These are phyloP conservation scores for Botryotinia convoluta DNA, from an alignment of 2,329 filamentous ascomycete genomes.

Conservation along the genomic window DNA sequence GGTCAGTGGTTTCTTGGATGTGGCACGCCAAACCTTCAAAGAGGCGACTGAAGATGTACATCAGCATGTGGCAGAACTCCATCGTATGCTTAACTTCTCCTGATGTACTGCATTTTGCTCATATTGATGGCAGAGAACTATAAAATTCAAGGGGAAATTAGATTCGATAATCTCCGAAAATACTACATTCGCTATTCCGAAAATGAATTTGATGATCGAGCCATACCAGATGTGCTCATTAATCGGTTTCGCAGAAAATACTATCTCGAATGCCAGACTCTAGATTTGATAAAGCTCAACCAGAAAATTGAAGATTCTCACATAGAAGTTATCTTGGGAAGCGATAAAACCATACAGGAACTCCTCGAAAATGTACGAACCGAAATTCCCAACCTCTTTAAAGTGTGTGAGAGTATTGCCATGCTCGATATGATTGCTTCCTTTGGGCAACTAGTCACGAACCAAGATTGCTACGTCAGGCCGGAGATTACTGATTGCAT, in stretches of 20 bases:
- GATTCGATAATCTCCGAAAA: constrained; percentile 72
- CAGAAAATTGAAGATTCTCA: constrained; percentile 75
- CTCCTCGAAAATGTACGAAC: constrained; percentile 70
- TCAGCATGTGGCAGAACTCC: constrained; percentile 65
- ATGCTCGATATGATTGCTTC: constrained; percentile 81
- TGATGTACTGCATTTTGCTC: neutral
- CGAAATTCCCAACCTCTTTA: constrained; percentile 73
- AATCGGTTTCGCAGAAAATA: constrained; percentile 72
- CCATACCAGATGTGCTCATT: constrained; percentile 68
- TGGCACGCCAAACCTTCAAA: constrained; percentile 85
- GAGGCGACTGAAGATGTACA: constrained; percentile 79
- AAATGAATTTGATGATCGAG: constrained; percentile 58
- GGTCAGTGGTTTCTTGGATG: constrained; percentile 81
- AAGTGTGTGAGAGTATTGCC: constrained; percentile 80
- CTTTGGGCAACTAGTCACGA: constrained; percentile 72
- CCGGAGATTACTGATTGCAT: constrained; percentile 62
- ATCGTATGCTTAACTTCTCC: constrained; percentile 47
- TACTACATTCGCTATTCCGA: constrained; percentile 72
- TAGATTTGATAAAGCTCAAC: constrained; percentile 79
- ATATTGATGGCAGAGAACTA: constrained; percentile 39
- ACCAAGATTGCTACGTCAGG: constrained; percentile 57
- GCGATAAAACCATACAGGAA: constrained; percentile 70
- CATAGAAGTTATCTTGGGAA: constrained; percentile 79
- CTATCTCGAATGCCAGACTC: constrained; percentile 82
- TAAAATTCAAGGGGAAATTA: constrained; percentile 61